Base-by-base conservation (phyloP, 2,329 filamentous ascomycete species). In the Daldinia eschscholtzii region DNA sequence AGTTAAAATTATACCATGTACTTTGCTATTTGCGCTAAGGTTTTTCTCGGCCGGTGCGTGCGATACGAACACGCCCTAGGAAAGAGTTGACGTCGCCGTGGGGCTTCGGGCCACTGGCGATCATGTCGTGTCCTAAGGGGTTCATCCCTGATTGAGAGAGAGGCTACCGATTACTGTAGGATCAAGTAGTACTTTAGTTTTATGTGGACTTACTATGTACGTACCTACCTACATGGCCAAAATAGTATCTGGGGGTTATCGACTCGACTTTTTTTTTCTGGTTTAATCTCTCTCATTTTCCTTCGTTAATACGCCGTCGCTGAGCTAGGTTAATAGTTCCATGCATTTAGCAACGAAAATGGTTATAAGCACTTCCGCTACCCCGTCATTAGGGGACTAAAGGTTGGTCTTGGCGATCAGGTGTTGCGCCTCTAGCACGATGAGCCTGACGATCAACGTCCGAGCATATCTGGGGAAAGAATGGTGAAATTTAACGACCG, bases 381-480 rank as follows among this genome's bases (percentile, higher is more conserved):
- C 56, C 35, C 57, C 52, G 57, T 64, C 42, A 52, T 44, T 57
- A 64, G 56, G 48, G 37, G 48, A 64, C 39, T 57, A 44, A 55
- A 39, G 48, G 35, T 15, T 55, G n/a, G 57, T 33, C 69, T 71
- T 70, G 64, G 67, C 66, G 67, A 67, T 67, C 67, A 71, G 59
- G 44, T 65, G 64, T 67, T 71, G 52, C 61, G 58, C 59, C 48
- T 65, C 50, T 23, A 61, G 61, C 44, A 44, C 58, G 65, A 65
- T 68, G 62, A 61, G 61, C 50, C 58, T 64, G 64, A 65, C 58
- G 70, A 70, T 71, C 63, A 57, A 63, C 57, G 55, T 69, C 63
- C 65, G 60, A 67, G 64, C 67, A 70, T 70, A 72, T 72, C 70
- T 62, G 70, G 70, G 70, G 67, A 68, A 70, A 65, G 61, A 33